Evolutionary conservation across 176 grass and related monocot genomes (phyloP), one percentile per base, ranked within the genome.

Genomic region (Aegilops umbellulata): DNA sequence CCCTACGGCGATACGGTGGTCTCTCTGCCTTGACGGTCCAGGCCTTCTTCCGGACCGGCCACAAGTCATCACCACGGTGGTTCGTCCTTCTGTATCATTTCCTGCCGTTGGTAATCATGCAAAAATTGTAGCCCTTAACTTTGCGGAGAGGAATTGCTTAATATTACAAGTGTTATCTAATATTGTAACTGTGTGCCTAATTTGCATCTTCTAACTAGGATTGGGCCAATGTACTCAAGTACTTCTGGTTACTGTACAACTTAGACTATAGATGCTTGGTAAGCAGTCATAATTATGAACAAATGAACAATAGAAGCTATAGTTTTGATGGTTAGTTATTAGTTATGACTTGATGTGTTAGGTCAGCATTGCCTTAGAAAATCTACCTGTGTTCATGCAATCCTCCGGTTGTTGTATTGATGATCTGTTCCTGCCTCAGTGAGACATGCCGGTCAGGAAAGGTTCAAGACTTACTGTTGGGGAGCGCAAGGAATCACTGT

Each of bases 401-500:
- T 55, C n/a, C 69, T 79, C 22, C 20, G 62, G 10, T 53, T 83
- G 62, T 61, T 75, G 41, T 83, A 88, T 58, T 86, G 62, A 83
- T 85, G 81, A 27, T 42, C 36, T 76, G 6, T 75, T 84, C 84
- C 35, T 85, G 86, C 51, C 84, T 38, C 62, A 95, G 93, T 95
- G 95, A 93, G 93, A 98, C 86, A 95, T 91, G 93, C 93, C 86
- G 89, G 91, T 29, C 95, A 95, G 46, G 89, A 98, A 63, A 88
- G 93, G 61, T 98, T 98, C 85, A 95, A 93, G 81, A 98, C 95
- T 80, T 98, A 98, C 83, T 98, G 95, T 49, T 77, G 93, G 16
- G 95, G 95, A 83, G 95, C 89, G 41, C 95, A 98, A 90, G 95
- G 95, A 90, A 92, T 98, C 86, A 98, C 93, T 77, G 93, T 92